phyloP scores from a whole-genome alignment of 139 green algal genomes.

The Chlorella sp. region DNA sequence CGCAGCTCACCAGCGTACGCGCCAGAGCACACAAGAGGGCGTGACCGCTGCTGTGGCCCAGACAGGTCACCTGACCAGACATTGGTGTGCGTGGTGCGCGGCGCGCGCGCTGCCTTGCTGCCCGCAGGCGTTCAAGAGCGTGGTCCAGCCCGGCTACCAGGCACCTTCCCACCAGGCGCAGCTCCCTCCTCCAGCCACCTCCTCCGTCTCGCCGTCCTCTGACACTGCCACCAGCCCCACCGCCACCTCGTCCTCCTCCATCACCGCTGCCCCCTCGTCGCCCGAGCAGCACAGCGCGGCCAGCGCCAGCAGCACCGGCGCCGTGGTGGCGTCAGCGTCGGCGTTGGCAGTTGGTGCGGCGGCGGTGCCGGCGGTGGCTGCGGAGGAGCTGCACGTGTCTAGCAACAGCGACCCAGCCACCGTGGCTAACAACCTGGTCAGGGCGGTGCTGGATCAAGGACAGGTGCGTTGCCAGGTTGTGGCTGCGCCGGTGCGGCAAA shows the following conservation, averaged over 20 bases:
- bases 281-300: background rate
- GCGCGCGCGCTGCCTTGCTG: too few species aligned
- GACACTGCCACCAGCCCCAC: background rate
- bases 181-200: too few species aligned
- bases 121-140: background rate
- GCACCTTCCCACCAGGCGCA: background rate
- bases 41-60: too few species aligned
- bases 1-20: background rate
- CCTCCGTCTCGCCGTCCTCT: too few species aligned
- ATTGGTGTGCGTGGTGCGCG: too few species aligned
- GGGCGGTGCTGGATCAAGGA: conserved; percentile 13
- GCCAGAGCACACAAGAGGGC: too few species aligned
- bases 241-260: background rate
- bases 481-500: too few species aligned
- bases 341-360: background rate
- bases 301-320: conserved; percentile 14
- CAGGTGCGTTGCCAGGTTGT: background rate
- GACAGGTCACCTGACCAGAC: too few species aligned
- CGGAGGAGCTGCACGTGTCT: conserved; percentile 19
- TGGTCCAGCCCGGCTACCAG: background rate
- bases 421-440: conserved; percentile 22
- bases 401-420: conserved; percentile 6
- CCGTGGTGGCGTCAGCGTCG: conserved; percentile 18
- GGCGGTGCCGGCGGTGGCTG: background rate
- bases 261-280: background rate